These are phyloP conservation scores for Penicillium sp. DNA, from an alignment of 2,329 filamentous ascomycete species.

Conservation along the genomic window DNA sequence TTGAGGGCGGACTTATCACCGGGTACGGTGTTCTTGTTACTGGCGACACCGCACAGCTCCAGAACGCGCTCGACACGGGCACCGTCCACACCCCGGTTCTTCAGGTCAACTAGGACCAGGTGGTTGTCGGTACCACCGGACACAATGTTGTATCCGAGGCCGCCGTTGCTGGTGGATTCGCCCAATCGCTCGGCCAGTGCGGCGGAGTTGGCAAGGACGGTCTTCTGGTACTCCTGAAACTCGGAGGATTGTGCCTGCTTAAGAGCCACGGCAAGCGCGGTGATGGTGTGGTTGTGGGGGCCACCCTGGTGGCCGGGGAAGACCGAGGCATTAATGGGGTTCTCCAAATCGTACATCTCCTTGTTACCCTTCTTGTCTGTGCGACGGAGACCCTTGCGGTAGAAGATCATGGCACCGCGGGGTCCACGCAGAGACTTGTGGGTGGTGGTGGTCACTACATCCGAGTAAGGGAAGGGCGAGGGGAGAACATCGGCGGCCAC, in stretches of 20 bases:
- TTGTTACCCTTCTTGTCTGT: slow-evolving; percentile 92
- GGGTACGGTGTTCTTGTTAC: slow-evolving; percentile 98
- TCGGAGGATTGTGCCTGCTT: slow-evolving; percentile 90
- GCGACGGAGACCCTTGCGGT: slow-evolving; percentile 92
- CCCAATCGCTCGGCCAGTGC: slow-evolving; percentile 73
- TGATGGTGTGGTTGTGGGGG: slow-evolving; percentile 99
- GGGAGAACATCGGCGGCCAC: slow-evolving; percentile 92
- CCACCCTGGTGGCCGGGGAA: slow-evolving; percentile 99
- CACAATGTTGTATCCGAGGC: slow-evolving; percentile 90
- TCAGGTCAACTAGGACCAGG: slow-evolving; percentile 93
- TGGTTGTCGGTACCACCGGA: slow-evolving; percentile 96
- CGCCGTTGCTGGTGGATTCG: slow-evolving; percentile 71
- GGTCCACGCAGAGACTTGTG: slow-evolving; percentile 99
- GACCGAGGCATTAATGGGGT: slow-evolving; percentile 97
- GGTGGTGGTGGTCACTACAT: slow-evolving; percentile 97
- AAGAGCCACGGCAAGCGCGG: slow-evolving; percentile 88
- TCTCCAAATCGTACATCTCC: slow-evolving; percentile 89
- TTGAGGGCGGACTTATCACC: slow-evolving; percentile 93
- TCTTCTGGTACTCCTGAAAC: slow-evolving; percentile 91
- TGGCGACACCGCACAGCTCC: slow-evolving; percentile 92
- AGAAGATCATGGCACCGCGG: slow-evolving; percentile 99
- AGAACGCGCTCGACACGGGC: slow-evolving; percentile 89
- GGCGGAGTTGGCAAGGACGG: slow-evolving; percentile 92
- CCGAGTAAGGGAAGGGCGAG: slow-evolving; percentile 87
- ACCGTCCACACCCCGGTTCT: slow-evolving; percentile 83